Evolutionary conservation across 345 rosid genomes (phyloP), one percentile per base, ranked within the genome.

Genomic region (Linum lewisii): DNA sequence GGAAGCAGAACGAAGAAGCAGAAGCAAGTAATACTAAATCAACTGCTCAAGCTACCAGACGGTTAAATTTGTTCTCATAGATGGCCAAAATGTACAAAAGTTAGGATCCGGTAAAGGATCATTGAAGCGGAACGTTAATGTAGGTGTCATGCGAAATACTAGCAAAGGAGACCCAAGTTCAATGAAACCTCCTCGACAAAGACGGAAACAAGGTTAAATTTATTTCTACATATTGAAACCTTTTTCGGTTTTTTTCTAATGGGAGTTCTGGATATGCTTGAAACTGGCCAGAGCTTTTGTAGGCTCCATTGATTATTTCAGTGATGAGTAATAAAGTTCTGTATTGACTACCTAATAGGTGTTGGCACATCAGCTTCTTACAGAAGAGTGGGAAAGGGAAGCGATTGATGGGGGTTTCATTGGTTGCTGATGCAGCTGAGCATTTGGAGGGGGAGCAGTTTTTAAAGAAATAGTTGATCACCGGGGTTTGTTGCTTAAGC

Each of bases 391-490:
- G 99, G 99, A 94, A 82, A 81, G 82, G 75, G 97, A 96, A 69
- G 99, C 97, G 38, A 90, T 85, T 64, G 97, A 91, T 72, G n/a
- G 99, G 99, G 62, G 99, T 90, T 77, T 90, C 99, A 59, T 77
- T 94, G 79, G 99, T 90, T 72, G 99, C 99, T 63, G 97, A 90
- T 72, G 99, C 99, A 69, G 97, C 99, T 66, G 99, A 87, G 73
- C 99, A 94, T 74, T 94, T 72, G 97, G 90, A 73, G 83, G 84
- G 66, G 64, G 81, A 24, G 68, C 79, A 55, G 69, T 64, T 61
- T 78, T 77, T 63, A 81, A 82, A 63, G 85, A 81, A 65, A 69
- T 75, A 68, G 79, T 81, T 66, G 66, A 47, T 72, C 80, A 73
- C 37, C 77, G 73, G 63, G 79, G 79, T 77, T 60, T 65, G 64